Evolutionary conservation across 495 filamentous ascomycete genomes (phyloP), one percentile per base, ranked within the genome.

Genomic region (Lasiosphaeria ovina): DNA sequence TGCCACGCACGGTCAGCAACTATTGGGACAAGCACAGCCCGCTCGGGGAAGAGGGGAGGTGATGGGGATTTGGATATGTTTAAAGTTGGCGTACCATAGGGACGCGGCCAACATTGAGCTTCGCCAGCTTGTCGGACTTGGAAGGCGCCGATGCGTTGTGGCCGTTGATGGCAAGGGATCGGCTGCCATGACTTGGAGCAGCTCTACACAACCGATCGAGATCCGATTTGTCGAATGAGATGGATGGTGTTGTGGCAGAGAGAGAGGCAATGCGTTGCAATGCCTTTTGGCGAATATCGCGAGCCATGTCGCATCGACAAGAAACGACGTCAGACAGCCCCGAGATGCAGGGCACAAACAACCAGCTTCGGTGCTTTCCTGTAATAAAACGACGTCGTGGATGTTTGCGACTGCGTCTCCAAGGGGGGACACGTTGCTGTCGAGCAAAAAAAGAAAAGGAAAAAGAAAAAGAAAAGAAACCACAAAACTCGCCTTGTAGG

Each of bases 231-330:
- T 84, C 78, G 66, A 83, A 83, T n/a, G 77, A 70, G 17, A 72
- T 67, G 12, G 72, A 60, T 6, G 80, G 74, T 58, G 81, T 76
- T 33, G 82, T 72, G 47, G 87, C 76, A 49, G 79, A 86, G 62
- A 83, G 84, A 10, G 77, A 78, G 59, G 88, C 89, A 58, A 93
- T 85, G 72, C 88, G 89, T 73, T 87, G 79, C 63, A 93, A 77
- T 40, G 89, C 89, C 51, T 79, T 78, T 57, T 79, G 78, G 72
- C 87, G 83, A 56, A 88, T 81, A 57, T 81, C 74, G 64, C 77
- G 76, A 50, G 72, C 71, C 78, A 80, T 81, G 61, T 56, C 57
- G 55, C 24, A 24, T 24, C 24, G 24, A 24, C 24, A 24, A 24
- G 24, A 24, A 24, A 45, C 60, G 40, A 35, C 16, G 35, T 24